Evolutionary conservation across 768 basidiomycete genomes (phyloP).

Genomic region (Hypsizygus marmoreus): DNA sequence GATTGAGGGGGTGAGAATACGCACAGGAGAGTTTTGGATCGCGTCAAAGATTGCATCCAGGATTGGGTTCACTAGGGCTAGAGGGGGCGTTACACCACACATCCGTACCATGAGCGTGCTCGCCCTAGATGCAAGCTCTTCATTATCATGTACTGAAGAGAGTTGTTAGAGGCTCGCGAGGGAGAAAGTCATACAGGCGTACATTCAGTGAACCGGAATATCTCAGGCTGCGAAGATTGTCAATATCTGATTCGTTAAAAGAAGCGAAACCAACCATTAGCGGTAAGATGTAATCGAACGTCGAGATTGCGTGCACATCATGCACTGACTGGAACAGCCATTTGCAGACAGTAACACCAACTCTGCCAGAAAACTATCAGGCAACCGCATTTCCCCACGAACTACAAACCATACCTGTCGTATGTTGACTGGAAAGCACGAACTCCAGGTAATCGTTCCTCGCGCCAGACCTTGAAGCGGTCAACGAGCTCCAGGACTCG

Average conservation of each 20-base stretch:
- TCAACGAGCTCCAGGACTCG: conserved; percentile 63
- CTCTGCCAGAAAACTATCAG: conserved; percentile 35
- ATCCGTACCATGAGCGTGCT: conserved; percentile 76
- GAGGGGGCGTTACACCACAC: conserved; percentile 83
- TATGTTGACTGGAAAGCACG: conserved; percentile 86
- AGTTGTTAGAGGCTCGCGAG: neutral
- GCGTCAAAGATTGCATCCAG: conserved; percentile 75
- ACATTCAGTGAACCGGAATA: conserved; percentile 78
- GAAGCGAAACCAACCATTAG: conserved; percentile 59
- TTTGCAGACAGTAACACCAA: conserved; percentile 68
- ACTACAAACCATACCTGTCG: conserved; percentile 54
- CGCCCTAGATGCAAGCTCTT: conserved; percentile 66
- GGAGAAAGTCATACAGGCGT: conserved; percentile 14
- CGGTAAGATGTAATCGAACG: conserved; percentile 82
- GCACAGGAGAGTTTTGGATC: conserved; percentile 73
- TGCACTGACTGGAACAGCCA: conserved; percentile 78
- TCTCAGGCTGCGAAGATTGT: conserved; percentile 55
- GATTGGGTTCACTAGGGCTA: conserved; percentile 65
- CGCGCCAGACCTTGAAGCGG: conserved; percentile 69
- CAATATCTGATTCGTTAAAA: neutral
- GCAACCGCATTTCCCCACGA: conserved; percentile 6
- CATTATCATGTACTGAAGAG: conserved; percentile 65
- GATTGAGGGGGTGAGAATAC: conserved; percentile 21
- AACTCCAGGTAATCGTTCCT: conserved; percentile 69
- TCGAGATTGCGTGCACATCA: conserved; percentile 73